Base-by-base conservation (phyloP, 2,329 filamentous ascomycete genomes). In the Polytolypa hystricis region DNA sequence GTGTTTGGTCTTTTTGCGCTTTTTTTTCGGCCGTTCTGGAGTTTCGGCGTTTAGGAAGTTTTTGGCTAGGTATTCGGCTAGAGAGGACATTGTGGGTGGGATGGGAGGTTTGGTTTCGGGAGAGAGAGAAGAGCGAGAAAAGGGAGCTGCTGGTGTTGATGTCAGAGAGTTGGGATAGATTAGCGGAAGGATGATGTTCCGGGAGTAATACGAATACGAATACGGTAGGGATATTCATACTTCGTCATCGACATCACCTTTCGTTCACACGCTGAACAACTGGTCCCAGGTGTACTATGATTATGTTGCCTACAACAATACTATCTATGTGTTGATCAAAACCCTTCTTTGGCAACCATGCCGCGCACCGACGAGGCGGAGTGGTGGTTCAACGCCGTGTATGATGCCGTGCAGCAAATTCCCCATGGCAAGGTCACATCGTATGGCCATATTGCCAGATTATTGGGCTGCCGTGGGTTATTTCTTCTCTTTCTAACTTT, bases 41-140 rank as follows among this genome's bases (percentile, higher is more conserved):
- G 54, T 59, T 47, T 81, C 76, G 27, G 79, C 77, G 2, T 72
- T 83, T 33, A 98, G 78, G 58, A 98, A 98, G 59, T 86, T 91
- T 44, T 84, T 81, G 25, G 89, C 87, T 23, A 98, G 75, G 54
- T 96, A 98, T 53, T 79, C 77, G 40, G 85, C 79, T 46, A 95
- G 72, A 38, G 71, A n/a, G n/a, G n/a, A 63, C 45, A 47, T 47
- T 38, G 20, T 35, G 27, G 14, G 12, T 1, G 27, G 30, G 10
- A 12, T 19, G 7, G 7, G 21, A n/a, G 7, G 21, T n/a, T 25
- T 25, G 21, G 7, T 25, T 25, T 7, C n/a, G n/a, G n/a, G n/a
- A n/a, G n/a, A n/a, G n/a, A n/a, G n/a, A n/a, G n/a, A n/a, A n/a
- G n/a, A n/a, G n/a, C n/a, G n/a, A n/a, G n/a, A n/a, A n/a, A n/a